Percentiles rank a stretch among this genome's conserved stretches.
phyloP scores from a whole-genome alignment of 75 land plant genomes.

The Selaginella moellendorffii region DNA sequence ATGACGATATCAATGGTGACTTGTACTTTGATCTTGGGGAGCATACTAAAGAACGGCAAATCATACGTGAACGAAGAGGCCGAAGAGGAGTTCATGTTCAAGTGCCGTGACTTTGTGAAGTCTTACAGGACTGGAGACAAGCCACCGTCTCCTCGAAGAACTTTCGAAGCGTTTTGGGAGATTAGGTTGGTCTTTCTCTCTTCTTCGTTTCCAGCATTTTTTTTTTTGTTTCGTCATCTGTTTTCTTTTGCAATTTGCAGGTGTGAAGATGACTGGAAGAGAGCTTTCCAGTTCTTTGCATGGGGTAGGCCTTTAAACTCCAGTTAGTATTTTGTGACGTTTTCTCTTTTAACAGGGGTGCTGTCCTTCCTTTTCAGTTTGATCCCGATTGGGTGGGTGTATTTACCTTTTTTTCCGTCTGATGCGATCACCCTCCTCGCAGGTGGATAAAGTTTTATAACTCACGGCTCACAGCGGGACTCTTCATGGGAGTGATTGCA shows the following conservation, averaged over 20 bases:
- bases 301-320: slow-evolving; percentile 6
- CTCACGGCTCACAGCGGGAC: slow-evolving; percentile 10
- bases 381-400: slow-evolving; percentile 15
- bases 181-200: slow-evolving; percentile 12
- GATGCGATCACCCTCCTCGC: too few species aligned
- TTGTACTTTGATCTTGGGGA: slow-evolving; percentile 30
- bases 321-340: not conserved
- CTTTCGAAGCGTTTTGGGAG: slow-evolving; percentile 29
- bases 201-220: too few species aligned
- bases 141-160: slow-evolving; percentile 24
- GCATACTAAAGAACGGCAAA: slow-evolving; percentile 31
- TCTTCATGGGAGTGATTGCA: slow-evolving; percentile 16
- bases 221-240: too few species aligned
- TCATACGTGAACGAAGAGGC: slow-evolving; percentile 32
- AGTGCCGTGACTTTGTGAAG: slow-evolving; percentile 18
- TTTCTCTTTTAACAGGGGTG: slow-evolving; percentile 6
- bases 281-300: slow-evolving; percentile 27
- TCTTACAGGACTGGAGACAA: slow-evolving; percentile 7
- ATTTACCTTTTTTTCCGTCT: too few species aligned
- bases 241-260: too few species aligned
- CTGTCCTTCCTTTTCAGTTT: slow-evolving; percentile 19
- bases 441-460: slow-evolving; percentile 23
- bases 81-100: slow-evolving; percentile 34
- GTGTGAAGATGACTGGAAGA: slow-evolving; percentile 27
- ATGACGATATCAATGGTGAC: slow-evolving; percentile 35